Evolutionary conservation across 2,329 filamentous ascomycete genomes (phyloP).

Genomic region (Amauroascus niger): DNA sequence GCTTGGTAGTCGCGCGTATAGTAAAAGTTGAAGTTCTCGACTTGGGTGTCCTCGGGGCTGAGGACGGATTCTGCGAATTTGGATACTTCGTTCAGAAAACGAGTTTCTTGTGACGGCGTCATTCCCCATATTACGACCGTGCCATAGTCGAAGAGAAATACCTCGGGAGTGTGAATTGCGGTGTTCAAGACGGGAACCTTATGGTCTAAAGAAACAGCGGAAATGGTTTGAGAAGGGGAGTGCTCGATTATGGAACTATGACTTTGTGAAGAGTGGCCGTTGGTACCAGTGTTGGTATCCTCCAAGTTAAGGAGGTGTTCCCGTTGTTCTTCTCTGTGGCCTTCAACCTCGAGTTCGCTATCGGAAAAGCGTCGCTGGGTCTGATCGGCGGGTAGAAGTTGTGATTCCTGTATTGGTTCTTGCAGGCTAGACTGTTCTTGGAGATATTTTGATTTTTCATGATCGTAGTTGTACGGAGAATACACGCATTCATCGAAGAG

Average conservation of each 20-base stretch:
- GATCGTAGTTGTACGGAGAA: constrained; percentile 75
- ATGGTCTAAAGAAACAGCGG: constrained; percentile 23
- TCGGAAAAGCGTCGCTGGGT: constrained; percentile 42
- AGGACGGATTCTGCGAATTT: constrained; percentile 93
- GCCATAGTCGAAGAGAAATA: constrained; percentile 95
- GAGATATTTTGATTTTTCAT: constrained; percentile 31
- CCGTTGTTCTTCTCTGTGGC: constrained; percentile 46
- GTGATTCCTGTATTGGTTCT: not conserved
- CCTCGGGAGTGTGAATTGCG: constrained; percentile 79
- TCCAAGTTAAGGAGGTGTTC: constrained; percentile 58
- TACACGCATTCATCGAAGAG: constrained; percentile 97
- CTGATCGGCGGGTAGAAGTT: not conserved
- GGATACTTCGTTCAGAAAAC: constrained; percentile 84
- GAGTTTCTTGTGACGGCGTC: constrained; percentile 77
- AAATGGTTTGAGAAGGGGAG: constrained; percentile 15
- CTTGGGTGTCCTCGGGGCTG: constrained; percentile 77
- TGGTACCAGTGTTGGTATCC: constrained; percentile 18
- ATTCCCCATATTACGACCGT: constrained; percentile 99
- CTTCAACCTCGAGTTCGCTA: constrained; percentile 59
- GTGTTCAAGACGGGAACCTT: constrained; percentile 66
- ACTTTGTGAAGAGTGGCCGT: constrained; percentile 24
- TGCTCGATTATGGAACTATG: constrained; percentile 18
- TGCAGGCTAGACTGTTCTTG: constrained; percentile 9
- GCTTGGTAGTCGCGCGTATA: constrained; percentile 97
- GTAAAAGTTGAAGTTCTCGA: constrained; percentile 98